Evolutionary conservation across 495 filamentous ascomycete species (phyloP).

Genomic region (Penicillium longicatenatum): DNA sequence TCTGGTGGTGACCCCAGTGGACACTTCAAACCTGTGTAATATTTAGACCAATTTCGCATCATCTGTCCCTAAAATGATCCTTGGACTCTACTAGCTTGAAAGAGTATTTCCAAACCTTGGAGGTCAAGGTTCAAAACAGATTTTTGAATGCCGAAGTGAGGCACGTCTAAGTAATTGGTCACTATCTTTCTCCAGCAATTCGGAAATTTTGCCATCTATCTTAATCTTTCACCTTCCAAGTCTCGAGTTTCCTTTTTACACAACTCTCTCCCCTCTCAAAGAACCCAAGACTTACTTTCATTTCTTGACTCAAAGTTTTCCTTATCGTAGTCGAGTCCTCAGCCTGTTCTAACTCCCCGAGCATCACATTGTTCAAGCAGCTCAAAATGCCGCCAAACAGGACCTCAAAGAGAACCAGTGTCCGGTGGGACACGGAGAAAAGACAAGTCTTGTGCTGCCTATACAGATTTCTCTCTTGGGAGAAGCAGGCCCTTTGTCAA

Average conservation of each 20-base stretch:
- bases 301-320: neutral
- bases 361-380: neutral
- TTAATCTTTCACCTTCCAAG: neutral
- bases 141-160: neutral
- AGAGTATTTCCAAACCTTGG: no score
- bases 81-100: no score
- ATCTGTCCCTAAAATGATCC: no score
- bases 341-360: neutral
- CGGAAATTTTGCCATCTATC: neutral
- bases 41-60: no score
- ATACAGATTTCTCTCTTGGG: constrained; percentile 26
- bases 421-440: constrained; percentile 10
- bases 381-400: neutral
- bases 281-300: no score
- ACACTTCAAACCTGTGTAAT: no score
- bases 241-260: neutral
- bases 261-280: neutral
- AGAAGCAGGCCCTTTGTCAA: constrained; percentile 2
- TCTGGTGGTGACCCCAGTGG: no score
- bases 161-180: neutral
- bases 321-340: neutral
- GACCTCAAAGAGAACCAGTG: neutral
- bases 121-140: no score
- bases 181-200: neutral
- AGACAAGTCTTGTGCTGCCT: constrained; percentile 32